Evolutionary conservation across 2,329 filamentous ascomycete genomes (phyloP).

Genomic region (Monilinia aucupariae): DNA sequence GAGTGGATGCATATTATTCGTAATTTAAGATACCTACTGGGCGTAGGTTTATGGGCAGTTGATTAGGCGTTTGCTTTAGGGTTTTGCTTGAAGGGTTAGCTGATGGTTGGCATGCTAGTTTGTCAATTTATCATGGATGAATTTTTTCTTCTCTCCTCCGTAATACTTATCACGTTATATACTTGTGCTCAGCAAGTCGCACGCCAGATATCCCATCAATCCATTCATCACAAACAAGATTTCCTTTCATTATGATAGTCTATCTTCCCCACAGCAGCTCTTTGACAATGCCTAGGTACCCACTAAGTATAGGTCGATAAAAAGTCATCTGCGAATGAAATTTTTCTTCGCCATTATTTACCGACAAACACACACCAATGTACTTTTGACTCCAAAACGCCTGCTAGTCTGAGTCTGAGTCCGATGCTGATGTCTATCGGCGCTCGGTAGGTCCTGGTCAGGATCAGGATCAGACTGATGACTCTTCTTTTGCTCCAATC

Average conservation of each 20-base stretch:
- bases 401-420: slow-evolving; percentile 3
- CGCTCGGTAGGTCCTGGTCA: neutral
- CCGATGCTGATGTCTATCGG: neutral
- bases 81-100: neutral
- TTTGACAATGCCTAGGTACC: neutral
- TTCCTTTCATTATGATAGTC: slow-evolving; percentile 1
- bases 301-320: neutral
- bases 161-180: neutral
- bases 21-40: slow-evolving; percentile 12
- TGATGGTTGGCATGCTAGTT: neutral
- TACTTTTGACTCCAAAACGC: slow-evolving; percentile 14
- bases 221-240: slow-evolving; percentile 2
- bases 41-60: neutral
- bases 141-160: neutral
- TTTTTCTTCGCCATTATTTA: neutral
- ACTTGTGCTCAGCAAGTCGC: neutral
- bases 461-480: neutral
- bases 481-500: neutral
- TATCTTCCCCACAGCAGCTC: slow-evolving; percentile 1
- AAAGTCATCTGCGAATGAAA: neutral
- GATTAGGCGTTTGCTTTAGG: neutral
- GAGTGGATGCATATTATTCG: neutral
- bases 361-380: neutral
- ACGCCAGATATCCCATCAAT: neutral
- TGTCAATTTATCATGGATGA: neutral